These are phyloP conservation scores for Pseudomonodictys pantanalensis DNA, from an alignment of 495 filamentous ascomycete genomes.

Conservation along the genomic window DNA sequence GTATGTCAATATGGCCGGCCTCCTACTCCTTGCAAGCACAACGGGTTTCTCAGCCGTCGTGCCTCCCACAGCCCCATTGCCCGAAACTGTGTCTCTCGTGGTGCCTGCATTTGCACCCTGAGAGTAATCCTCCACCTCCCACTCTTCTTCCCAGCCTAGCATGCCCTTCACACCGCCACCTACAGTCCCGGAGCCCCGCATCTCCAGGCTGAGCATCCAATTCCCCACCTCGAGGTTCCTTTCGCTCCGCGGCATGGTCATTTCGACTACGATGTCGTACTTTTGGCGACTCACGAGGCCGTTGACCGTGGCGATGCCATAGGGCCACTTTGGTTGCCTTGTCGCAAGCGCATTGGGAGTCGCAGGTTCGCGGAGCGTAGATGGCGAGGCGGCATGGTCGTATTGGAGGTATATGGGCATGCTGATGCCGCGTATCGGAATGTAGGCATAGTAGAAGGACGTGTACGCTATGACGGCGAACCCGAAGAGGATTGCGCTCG, in stretches of 20 bases:
- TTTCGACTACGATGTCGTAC: conserved; percentile 61
- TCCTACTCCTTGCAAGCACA: conserved; percentile 48
- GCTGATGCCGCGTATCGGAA: conserved; percentile 66
- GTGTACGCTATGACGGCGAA: conserved; percentile 66
- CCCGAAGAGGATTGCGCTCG: conserved; percentile 57
- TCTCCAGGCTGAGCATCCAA: conserved; percentile 86
- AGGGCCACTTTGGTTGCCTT: conserved; percentile 39
- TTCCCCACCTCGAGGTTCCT: conserved; percentile 66
- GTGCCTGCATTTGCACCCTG: not conserved
- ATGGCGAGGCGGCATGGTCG: conserved; percentile 37
- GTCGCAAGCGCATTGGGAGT: not conserved
- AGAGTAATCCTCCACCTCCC: conserved; percentile 12
- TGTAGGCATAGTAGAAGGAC: conserved; percentile 76
- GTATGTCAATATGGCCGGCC: conserved; percentile 68
- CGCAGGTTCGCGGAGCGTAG: not conserved
- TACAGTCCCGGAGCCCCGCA: conserved; percentile 47
- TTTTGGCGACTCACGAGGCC: conserved; percentile 52
- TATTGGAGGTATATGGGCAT: conserved; percentile 78
- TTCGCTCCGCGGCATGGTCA: conserved; percentile 60
- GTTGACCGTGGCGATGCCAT: conserved; percentile 45
- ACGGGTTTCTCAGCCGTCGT: conserved; percentile 14
- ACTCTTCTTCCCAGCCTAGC: conserved; percentile 22
- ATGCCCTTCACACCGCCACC: not conserved
- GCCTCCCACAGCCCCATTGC: not conserved
- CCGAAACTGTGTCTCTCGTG: conserved; percentile 5